Conservation (phyloP, 2,329 filamentous ascomycete species). For the Zalaria obscura region DNA sequence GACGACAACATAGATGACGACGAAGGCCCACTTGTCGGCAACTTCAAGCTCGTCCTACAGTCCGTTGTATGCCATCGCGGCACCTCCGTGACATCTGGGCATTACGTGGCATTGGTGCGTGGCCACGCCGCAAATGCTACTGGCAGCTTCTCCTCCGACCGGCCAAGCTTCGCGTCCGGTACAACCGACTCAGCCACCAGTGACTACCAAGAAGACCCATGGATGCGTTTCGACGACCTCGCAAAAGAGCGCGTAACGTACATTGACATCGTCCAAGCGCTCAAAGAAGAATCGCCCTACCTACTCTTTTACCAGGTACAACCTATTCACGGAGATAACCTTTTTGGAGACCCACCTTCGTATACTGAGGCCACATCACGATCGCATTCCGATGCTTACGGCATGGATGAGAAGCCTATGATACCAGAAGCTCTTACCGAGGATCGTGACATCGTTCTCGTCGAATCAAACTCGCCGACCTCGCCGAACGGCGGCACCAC, state of each 20-base stretch:
- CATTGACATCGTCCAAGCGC: conserved; percentile 62
- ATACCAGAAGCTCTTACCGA: conserved; percentile 2
- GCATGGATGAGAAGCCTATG: conserved; percentile 5
- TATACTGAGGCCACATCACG: conserved; percentile 14
- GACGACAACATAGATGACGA: conserved; percentile 57
- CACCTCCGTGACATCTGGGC: conserved; percentile 70
- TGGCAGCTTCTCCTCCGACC: conserved; percentile 21
- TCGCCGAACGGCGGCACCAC: conserved; percentile 5
- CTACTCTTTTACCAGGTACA: conserved; percentile 91
- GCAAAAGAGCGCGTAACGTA: conserved; percentile 54
- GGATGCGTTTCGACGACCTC: conserved; percentile 92
- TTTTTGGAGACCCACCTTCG: conserved; percentile 10
- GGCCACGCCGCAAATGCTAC: conserved; percentile 39
- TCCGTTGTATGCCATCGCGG: conserved; percentile 89
- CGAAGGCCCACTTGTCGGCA: conserved; percentile 53
- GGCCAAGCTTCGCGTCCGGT: conserved; percentile 22
- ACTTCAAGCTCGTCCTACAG: conserved; percentile 85
- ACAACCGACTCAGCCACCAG: conserved; percentile 16
- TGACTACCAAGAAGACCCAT: conserved; percentile 58
- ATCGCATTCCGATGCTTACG: conserved; percentile 4
- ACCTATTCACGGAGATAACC: conserved; percentile 51
- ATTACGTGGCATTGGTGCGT: conserved; percentile 78
- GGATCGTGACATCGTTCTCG: conserved; percentile 6
- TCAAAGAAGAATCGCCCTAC: conserved; percentile 84
- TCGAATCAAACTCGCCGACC: conserved; percentile 4